These are phyloP conservation scores for Prunus persica DNA, from an alignment of 306 rosid genomes.

Conservation along the genomic window DNA sequence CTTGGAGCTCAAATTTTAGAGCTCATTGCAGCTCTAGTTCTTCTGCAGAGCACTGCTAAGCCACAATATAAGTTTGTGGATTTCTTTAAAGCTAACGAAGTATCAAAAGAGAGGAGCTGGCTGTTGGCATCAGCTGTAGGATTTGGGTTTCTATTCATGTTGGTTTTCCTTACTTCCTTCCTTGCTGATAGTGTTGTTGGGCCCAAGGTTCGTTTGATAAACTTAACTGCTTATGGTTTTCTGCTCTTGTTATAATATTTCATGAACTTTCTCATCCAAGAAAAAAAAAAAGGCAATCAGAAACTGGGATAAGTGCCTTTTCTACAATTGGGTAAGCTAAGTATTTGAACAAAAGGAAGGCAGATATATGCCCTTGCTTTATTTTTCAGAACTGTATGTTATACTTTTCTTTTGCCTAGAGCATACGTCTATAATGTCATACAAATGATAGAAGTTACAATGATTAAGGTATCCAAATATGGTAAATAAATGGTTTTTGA, in stretches of 20 bases:
- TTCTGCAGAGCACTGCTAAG: conserved; percentile 62
- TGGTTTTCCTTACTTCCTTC: conserved; percentile 54
- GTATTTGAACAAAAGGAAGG: no score
- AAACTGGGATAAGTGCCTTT: not conserved
- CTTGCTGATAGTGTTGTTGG: conserved; percentile 44
- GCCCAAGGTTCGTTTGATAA: conserved; percentile 50
- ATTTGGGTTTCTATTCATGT: conserved; percentile 53
- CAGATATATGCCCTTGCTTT: no score
- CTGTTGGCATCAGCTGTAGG: conserved; percentile 59
- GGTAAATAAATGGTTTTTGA: no score
- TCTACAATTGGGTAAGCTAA: no score
- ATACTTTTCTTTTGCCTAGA: no score
- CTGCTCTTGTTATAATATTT: not conserved
- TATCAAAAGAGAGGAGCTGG: conserved; percentile 53
- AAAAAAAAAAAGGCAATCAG: not conserved
- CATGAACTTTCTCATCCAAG: not conserved
- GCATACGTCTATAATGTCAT: no score
- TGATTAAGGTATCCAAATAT: no score
- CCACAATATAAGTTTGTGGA: conserved; percentile 39
- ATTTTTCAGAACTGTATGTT: no score
- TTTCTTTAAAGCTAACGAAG: conserved; percentile 39
- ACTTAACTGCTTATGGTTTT: conserved; percentile 9
- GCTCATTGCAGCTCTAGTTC: conserved; percentile 46
- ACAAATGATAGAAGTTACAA: no score
- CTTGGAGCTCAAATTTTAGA: conserved; percentile 62